phyloP scores from a whole-genome alignment of 345 rosid species.

The Eucalyptus microcorys region DNA sequence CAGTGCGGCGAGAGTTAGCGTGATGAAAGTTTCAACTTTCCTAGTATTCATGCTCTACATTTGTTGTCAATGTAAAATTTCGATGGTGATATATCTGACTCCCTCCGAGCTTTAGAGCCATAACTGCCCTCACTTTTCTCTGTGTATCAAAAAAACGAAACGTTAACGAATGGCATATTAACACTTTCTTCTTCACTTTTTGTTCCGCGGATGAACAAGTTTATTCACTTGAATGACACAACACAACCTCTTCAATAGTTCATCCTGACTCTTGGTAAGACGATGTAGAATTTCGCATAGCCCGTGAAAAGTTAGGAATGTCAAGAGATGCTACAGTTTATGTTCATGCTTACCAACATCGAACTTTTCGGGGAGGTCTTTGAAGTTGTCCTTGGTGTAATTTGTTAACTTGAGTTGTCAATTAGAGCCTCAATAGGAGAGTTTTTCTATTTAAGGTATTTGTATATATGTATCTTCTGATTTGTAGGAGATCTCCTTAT shows the following conservation, averaged over 20 bases:
- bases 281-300: neutral
- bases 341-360: conserved; percentile 16
- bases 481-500: no score
- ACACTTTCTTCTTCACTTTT: neutral
- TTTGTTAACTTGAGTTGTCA: no score
- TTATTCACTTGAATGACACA: neutral
- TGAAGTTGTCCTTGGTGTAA: conserved; percentile 68
- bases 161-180: neutral
- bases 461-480: no score
- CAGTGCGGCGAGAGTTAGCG: neutral
- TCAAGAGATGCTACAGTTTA: neutral
- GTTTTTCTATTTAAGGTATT: no score
- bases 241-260: neutral
- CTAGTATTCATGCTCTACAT: neutral
- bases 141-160: no score
- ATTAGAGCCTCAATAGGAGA: no score
- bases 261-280: neutral
- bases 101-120: no score
- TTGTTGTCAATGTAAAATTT: no score
- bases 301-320: neutral
- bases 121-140: no score
- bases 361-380: conserved; percentile 58
- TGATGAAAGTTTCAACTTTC: neutral
- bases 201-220: neutral
- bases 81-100: neutral